Percentiles rank a stretch among this genome's conserved stretches.
Conservation (phyloP, 306 rosid genomes). For the Cajanus cajan region DNA sequence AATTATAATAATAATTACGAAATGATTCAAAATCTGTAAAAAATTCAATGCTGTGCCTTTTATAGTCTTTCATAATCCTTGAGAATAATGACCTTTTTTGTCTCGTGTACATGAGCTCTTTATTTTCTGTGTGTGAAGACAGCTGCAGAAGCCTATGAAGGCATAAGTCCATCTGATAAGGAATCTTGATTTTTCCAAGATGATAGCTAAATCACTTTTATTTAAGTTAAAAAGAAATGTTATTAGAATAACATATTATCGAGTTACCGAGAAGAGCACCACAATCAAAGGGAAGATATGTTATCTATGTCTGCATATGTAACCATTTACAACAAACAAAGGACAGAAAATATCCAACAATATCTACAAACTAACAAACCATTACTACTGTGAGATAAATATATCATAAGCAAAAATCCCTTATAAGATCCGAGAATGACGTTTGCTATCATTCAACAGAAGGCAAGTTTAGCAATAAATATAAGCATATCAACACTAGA, state of each 20-base stretch:
- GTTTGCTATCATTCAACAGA: slow-evolving; percentile 43
- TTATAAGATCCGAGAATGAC: slow-evolving; percentile 63
- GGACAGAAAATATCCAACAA: background rate
- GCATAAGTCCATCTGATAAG: background rate
- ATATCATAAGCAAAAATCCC: slow-evolving; percentile 31
- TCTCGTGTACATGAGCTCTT: background rate
- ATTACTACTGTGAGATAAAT: slow-evolving; percentile 10
- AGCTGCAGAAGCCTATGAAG: slow-evolving; percentile 1
- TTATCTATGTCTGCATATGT: background rate
- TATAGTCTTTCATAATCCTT: background rate
- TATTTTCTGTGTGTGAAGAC: slow-evolving; percentile 2
- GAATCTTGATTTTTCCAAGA: slow-evolving; percentile 24
- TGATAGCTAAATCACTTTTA: background rate
- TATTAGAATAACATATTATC: background rate
- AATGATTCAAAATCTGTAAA: background rate
- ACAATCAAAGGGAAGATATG: slow-evolving; percentile 15
- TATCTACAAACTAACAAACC: background rate
- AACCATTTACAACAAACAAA: background rate
- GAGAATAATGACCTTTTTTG: slow-evolving; percentile 17
- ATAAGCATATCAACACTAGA: background rate
- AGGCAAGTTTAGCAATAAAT: slow-evolving; percentile 16
- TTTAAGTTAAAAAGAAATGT: background rate
- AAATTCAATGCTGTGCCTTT: slow-evolving; percentile 6
- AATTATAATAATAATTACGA: background rate
- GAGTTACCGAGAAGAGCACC: background rate